Conservation (phyloP, 495 filamentous ascomycete genomes). For the Thozetella sp. region DNA sequence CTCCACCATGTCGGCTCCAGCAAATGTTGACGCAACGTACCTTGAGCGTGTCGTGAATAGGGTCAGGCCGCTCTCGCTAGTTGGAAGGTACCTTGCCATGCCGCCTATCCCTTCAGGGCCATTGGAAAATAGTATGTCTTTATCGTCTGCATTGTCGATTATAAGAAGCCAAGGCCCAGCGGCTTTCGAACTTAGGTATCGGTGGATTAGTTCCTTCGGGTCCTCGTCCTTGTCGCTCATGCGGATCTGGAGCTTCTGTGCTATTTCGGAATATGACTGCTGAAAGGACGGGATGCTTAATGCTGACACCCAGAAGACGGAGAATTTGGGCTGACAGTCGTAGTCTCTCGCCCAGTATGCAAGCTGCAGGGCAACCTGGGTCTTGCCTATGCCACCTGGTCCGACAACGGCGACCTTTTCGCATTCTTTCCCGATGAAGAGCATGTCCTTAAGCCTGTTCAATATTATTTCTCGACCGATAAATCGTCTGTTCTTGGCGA, state of each 20-base stretch:
- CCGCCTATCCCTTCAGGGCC: conserved; percentile 3
- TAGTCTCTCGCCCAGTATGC: conserved; percentile 34
- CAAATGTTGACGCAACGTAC: conserved; percentile 18
- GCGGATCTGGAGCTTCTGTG: conserved; percentile 14
- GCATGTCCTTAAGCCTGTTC: conserved; percentile 11
- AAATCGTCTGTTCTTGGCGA: conserved; percentile 23
- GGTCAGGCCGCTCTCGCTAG: conserved; percentile 15
- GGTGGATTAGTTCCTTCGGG: conserved; percentile 9
- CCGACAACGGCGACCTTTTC: conserved; percentile 34
- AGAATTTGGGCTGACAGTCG: conserved; percentile 26
- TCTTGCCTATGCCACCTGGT: conserved; percentile 49
- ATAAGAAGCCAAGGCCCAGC: conserved; percentile 23
- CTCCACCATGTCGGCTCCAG: conserved; percentile 15
- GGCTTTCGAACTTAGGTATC: conserved; percentile 12
- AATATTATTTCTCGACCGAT: conserved; percentile 18
- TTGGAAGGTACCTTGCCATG: conserved; percentile 21
- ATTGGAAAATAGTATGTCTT: conserved; percentile 8
- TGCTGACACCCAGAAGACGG: conserved; percentile 51
- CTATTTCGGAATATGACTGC: conserved; percentile 41
- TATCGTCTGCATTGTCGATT: conserved; percentile 28
- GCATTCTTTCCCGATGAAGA: conserved; percentile 9
- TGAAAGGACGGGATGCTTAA: conserved; percentile 37
- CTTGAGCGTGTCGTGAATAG: conserved; percentile 25
- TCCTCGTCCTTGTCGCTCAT: conserved; percentile 10
- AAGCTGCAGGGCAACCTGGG: conserved; percentile 48